These are phyloP conservation scores for Trichaptum fuscoviolaceum DNA, from an alignment of 768 basidiomycete species.

Conservation along the genomic window DNA sequence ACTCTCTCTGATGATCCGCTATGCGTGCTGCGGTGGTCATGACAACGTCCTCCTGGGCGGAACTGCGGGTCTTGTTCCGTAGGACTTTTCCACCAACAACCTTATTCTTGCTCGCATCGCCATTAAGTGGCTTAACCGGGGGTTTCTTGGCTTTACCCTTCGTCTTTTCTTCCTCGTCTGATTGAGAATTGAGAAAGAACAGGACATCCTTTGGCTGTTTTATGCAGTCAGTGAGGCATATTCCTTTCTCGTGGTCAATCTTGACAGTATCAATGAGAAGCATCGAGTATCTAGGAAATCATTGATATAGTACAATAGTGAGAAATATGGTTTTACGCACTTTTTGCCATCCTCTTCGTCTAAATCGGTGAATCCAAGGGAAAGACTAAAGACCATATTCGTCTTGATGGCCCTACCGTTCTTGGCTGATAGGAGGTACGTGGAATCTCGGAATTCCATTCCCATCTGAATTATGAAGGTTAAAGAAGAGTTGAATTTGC, in stretches of 20 bases:
- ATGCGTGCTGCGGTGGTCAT: slow-evolving; percentile 73
- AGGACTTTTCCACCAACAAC: slow-evolving; percentile 81
- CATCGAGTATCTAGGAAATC: slow-evolving; percentile 64
- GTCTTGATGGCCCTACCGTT: slow-evolving; percentile 64
- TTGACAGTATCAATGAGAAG: slow-evolving; percentile 87
- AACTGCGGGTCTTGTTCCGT: slow-evolving; percentile 85
- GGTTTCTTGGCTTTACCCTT: slow-evolving; percentile 53
- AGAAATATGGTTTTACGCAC: slow-evolving; percentile 35
- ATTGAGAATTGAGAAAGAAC: slow-evolving; percentile 71
- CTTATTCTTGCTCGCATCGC: slow-evolving; percentile 58
- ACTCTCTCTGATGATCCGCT: slow-evolving; percentile 80
- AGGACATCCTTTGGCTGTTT: slow-evolving; percentile 83
- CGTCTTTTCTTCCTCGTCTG: slow-evolving; percentile 50
- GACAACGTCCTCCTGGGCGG: slow-evolving; percentile 79
- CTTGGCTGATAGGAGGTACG: slow-evolving; percentile 78
- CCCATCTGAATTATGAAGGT: slow-evolving; percentile 59
- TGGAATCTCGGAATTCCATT: slow-evolving; percentile 89
- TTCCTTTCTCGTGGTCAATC: slow-evolving; percentile 58
- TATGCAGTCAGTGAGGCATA: slow-evolving; percentile 76
- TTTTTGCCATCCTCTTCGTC: slow-evolving; percentile 72
- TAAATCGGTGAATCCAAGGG: slow-evolving; percentile 81
- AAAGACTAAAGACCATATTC: slow-evolving; percentile 83
- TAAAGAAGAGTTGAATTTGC: background rate
- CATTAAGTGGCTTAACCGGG: slow-evolving; percentile 53
- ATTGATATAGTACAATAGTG: slow-evolving; percentile 5